Conservation (phyloP, 495 filamentous ascomycete species). For the Penicillium salamii region DNA sequence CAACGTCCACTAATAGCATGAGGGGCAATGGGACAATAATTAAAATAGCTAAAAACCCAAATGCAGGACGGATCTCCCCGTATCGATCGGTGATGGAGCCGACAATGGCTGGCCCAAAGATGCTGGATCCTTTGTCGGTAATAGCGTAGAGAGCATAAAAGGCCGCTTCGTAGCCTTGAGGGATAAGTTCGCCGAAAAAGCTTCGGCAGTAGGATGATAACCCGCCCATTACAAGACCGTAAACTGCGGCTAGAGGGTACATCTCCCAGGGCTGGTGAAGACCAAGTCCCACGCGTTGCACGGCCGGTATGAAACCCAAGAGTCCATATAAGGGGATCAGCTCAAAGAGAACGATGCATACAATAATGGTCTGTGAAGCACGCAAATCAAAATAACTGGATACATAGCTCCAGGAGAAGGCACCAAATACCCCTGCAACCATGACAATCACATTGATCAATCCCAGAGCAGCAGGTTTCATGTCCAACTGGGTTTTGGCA, state of each 20-base stretch:
- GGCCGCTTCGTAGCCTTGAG: constrained; percentile 88
- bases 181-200: constrained; percentile 88
- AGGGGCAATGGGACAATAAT: constrained; percentile 80
- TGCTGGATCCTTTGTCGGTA: constrained; percentile 92
- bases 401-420: constrained; percentile 83
- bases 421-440: constrained; percentile 75
- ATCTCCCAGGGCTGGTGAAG: constrained; percentile 95
- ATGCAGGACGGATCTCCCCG: constrained; percentile 88
- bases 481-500: constrained; percentile 87
- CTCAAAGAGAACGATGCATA: constrained; percentile 86
- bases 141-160: constrained; percentile 98
- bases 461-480: constrained; percentile 84
- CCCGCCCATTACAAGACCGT: constrained; percentile 90
- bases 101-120: constrained; percentile 93
- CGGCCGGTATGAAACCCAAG: constrained; percentile 80
- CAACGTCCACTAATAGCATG: constrained; percentile 84
- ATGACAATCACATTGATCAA: constrained; percentile 92
- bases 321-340: constrained; percentile 90
- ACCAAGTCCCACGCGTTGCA: constrained; percentile 73
- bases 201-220: constrained; percentile 92
- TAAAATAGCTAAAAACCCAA: constrained; percentile 84
- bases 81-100: constrained; percentile 86
- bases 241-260: constrained; percentile 87
- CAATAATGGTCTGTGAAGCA: constrained; percentile 84
- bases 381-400: constrained; percentile 61